Evolutionary conservation across 345 rosid species (phyloP).

Genomic region (Aegle marmelos): DNA sequence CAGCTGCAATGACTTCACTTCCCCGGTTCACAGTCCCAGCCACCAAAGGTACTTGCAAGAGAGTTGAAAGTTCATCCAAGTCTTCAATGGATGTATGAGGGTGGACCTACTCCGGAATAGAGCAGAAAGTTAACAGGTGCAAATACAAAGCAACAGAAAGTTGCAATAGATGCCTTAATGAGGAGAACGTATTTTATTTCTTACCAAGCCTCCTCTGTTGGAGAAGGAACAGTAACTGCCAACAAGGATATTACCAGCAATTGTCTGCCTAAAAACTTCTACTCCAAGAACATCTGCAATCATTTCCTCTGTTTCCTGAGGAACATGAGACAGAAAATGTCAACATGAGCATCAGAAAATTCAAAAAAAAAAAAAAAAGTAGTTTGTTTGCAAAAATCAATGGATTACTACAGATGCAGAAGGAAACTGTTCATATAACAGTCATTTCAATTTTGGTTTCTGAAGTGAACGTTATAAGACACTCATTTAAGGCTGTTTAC

Average conservation of each 20-base stretch:
- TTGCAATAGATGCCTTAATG: background rate
- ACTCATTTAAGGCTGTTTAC: background rate
- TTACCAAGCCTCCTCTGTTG: conserved; percentile 91
- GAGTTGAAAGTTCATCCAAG: conserved; percentile 89
- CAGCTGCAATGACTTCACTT: conserved; percentile 80
- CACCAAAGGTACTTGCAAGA: conserved; percentile 71
- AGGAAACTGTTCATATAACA: background rate
- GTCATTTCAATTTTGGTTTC: background rate
- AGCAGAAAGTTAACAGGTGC: background rate
- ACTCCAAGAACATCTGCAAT: conserved; percentile 95
- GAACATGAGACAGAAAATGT: background rate
- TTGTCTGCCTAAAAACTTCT: conserved; percentile 92
- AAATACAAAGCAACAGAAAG: background rate
- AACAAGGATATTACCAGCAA: conserved; percentile 89
- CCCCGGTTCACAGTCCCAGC: conserved; percentile 91
- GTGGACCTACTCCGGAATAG: conserved; percentile 55
- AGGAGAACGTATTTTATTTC: background rate
- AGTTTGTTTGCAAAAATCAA: background rate
- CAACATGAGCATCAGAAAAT: background rate
- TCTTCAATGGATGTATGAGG: conserved; percentile 95
- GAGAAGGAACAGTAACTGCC: conserved; percentile 91
- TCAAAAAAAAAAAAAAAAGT: background rate
- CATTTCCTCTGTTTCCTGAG: conserved; percentile 84
- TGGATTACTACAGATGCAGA: background rate
- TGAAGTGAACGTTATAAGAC: background rate